Base-by-base conservation (phyloP, 371 early-diverging fungal species). In the Entomophthora muscae region DNA sequence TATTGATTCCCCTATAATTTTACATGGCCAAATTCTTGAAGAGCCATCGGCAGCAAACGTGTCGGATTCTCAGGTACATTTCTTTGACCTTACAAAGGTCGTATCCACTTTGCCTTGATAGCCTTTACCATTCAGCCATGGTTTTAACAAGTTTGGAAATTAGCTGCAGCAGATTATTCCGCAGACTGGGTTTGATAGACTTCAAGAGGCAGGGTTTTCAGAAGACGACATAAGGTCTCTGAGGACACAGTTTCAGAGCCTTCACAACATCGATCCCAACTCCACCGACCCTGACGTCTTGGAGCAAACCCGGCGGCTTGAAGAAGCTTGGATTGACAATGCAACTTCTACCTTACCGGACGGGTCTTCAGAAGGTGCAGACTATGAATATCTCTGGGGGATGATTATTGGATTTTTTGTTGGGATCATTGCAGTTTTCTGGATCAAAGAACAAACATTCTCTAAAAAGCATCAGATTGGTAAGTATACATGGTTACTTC, bases 241-340 rank as follows among this genome's bases (percentile, higher is more conserved):
- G 30, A 75, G 85, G 30, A 61, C 75, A 22, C 83, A 83, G 60
- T 86, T 86, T 60, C 71, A 75, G 29, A 7, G 13, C 17, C 7
- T 30, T 22, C 22, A 58, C 30, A 58, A 58, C 30, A 58, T 58
- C 7, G 58, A 58, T 22, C 28, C 28, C 21, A 58, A 24, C 26
- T 5, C 22, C 21, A 28, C 24, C 12, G 77, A 75, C 23, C 65
- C 64, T 52, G 71, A 74, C 56, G 60, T 67, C 3, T 65, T 63
- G 30, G 78, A 69, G 53, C 73, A 75, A 64, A 77, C 75, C 33
- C 69, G 73, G 64, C 75, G 73, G 27, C 61, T 79, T 2, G 84
- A 86, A 58, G 84, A 86, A 57, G 83, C 80, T 55, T 86, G 86
- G 84, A 84, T 83, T 68, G 86, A 86, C 30, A 78, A 78, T 66